Conservation (phyloP, 1,139 yeast genomes). For the Blastobotrys illinoisensis region DNA sequence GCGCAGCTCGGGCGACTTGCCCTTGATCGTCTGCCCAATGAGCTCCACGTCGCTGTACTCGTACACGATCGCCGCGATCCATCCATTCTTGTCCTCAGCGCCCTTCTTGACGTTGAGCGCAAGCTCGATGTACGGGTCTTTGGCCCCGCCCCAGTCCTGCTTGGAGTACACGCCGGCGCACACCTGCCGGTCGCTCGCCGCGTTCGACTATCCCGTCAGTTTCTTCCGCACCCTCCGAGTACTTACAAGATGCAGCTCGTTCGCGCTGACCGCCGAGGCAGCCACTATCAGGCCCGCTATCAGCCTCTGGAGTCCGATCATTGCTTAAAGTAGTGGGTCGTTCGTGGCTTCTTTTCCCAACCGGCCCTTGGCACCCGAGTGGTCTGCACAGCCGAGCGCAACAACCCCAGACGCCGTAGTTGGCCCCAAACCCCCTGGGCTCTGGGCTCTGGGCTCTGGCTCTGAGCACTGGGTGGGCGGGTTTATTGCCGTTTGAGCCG, state of each 20-base stretch:
- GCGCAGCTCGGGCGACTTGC: conserved; percentile 11
- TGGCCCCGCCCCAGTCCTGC: conserved; percentile 82
- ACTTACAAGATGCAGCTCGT: conserved; percentile 10
- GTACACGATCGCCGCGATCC: conserved; percentile 66
- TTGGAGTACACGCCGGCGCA: conserved; percentile 90
- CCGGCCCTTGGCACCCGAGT: neutral
- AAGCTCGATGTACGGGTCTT: conserved; percentile 36
- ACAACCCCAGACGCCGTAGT: neutral
- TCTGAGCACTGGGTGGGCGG: too few species aligned
- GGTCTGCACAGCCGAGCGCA: neutral
- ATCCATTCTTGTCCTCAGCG: conserved; percentile 34
- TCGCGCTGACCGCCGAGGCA: neutral
- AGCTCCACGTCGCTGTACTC: conserved; percentile 73
- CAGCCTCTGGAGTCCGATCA: neutral
- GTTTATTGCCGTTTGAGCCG: too few species aligned
- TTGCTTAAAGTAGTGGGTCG: neutral
- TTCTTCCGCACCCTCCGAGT: neutral
- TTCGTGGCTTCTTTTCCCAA: neutral
- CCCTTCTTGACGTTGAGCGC: conserved; percentile 36
- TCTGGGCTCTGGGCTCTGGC: too few species aligned
- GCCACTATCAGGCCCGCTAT: neutral
- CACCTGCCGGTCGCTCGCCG: conserved; percentile 45
- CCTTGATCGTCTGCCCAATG: conserved; percentile 44
- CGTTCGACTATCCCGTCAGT: neutral
- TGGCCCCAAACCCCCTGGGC: neutral